Percentiles rank a stretch among this genome's conserved stretches.
Evolutionary conservation across 345 rosid genomes (phyloP).

Genomic region (Moricandia arvensis): DNA sequence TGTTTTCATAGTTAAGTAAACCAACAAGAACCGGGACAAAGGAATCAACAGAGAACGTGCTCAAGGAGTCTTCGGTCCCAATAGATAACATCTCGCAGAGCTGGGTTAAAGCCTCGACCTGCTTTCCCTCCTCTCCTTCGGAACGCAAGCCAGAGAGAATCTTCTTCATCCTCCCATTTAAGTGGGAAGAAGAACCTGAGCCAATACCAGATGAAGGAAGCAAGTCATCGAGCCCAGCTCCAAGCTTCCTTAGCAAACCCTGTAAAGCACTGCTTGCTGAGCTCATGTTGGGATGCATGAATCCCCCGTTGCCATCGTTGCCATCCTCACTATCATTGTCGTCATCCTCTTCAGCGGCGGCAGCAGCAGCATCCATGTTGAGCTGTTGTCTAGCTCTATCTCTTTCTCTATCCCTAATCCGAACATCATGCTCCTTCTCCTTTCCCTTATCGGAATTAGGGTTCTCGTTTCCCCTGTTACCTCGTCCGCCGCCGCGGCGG

Average conservation of each 20-base stretch:
- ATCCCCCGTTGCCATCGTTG: constrained; percentile 68
- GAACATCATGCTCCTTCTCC: constrained; percentile 83
- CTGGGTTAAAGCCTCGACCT: constrained; percentile 97
- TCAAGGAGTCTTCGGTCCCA: constrained; percentile 94
- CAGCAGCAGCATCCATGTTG: constrained; percentile 47
- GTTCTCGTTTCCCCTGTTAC: constrained; percentile 38
- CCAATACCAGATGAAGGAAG: constrained; percentile 79
- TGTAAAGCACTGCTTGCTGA: constrained; percentile 97
- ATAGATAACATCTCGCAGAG: constrained; percentile 94
- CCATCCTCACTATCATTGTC: constrained; percentile 92
- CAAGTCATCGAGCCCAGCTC: constrained; percentile 93
- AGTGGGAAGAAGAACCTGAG: constrained; percentile 85
- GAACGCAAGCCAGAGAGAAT: constrained; percentile 87
- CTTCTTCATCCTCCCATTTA: constrained; percentile 85
- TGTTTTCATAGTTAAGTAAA: constrained; percentile 87
- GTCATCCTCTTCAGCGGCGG: constrained; percentile 47
- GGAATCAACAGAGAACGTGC: constrained; percentile 95
- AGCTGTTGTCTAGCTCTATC: constrained; percentile 50
- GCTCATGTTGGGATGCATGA: constrained; percentile 80
- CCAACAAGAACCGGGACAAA: constrained; percentile 97
- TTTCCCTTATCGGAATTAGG: constrained; percentile 73
- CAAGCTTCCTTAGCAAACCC: constrained; percentile 89
- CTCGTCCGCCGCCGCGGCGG: constrained; percentile 61
- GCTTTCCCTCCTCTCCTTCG: constrained; percentile 96
- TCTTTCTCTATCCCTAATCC: constrained; percentile 52